A percentile compares a stretch with the other conserved stretches of the same genome.
These are phyloP conservation scores for Curvularia spicifera DNA, from an alignment of 2,329 filamentous ascomycete genomes.

Conservation along the genomic window DNA sequence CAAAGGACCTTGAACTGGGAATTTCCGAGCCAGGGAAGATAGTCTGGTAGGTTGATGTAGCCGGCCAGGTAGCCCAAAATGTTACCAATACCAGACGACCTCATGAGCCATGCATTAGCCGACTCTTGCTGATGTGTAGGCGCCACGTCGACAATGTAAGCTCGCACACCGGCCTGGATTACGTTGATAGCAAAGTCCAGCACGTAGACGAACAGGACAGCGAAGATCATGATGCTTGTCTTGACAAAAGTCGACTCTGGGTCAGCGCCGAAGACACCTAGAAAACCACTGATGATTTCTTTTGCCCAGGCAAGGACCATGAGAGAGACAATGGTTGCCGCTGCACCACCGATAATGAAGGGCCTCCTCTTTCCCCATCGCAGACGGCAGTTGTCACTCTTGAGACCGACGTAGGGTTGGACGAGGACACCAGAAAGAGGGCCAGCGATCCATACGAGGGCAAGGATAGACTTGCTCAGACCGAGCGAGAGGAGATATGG, in stretches of 20 bases:
- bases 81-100: slow-evolving; percentile 85
- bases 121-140: slow-evolving; percentile 92
- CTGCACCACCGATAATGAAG: slow-evolving; percentile 59
- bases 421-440: slow-evolving; percentile 61
- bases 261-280: slow-evolving; percentile 74
- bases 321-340: slow-evolving; percentile 58
- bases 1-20: slow-evolving; percentile 95
- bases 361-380: slow-evolving; percentile 59
- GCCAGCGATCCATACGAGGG: slow-evolving; percentile 63
- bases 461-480: slow-evolving; percentile 59
- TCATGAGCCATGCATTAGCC: slow-evolving; percentile 92
- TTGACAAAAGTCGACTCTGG: slow-evolving; percentile 69
- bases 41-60: slow-evolving; percentile 76
- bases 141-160: slow-evolving; percentile 91
- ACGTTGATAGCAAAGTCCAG: slow-evolving; percentile 96
- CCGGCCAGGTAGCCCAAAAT: slow-evolving; percentile 90
- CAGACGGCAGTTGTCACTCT: slow-evolving; percentile 58
- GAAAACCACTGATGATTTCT: slow-evolving; percentile 66
- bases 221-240: slow-evolving; percentile 73
- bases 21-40: slow-evolving; percentile 79
- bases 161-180: slow-evolving; percentile 87
- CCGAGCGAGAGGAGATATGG: slow-evolving; percentile 61
- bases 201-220: slow-evolving; percentile 85
- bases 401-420: slow-evolving; percentile 61
- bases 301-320: slow-evolving; percentile 59